Evolutionary conservation across 257 asterid genomes (phyloP), one percentile per base, ranked within the genome.

Genomic region (Datura wrightii): DNA sequence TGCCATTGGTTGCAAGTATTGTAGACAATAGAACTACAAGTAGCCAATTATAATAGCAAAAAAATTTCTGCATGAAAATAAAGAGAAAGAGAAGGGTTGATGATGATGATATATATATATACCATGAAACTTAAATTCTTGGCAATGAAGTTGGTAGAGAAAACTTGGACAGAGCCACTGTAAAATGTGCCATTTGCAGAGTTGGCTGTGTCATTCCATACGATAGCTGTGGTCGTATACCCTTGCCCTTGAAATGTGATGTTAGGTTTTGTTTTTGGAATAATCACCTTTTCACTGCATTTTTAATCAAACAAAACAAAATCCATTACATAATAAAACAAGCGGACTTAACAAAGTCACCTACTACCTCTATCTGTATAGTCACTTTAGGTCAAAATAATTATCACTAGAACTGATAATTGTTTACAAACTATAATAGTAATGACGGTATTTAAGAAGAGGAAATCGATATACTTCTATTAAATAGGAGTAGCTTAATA

Each of bases 211-310:
- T 94, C 98, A 52, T 96, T 96, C 98, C 98, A 96, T 24, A 89
- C 88, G 10, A 96, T 93, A 71, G 98, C 98, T 0, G 98, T 96
- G 67, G 98, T 86, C 19, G 93, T 91, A 54, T 85, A 96, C 42
- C 98, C 98, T 91, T 96, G 99, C 84, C 99, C 98, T 91, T 96
- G 98, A 62, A 96, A 96, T 31, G 99, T 94, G 84, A 96, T 89
- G 50, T 96, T 96, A 1, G 96, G 88, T 88, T 96, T 96, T 81
- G 88, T 89, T 85, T 50, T 94, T 18, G 95, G 97, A 19, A 94
- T 87, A 3, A 80, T 92, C n/a, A 96, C 97, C 83, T 94, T 94
- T 88, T 94, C 99, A 83, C 99, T 96, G 87, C 24, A 86, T 76
- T 74, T 74, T 66, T 8, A 41, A 39, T 16, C 42, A 24, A 74